Base-by-base conservation (phyloP, 805 yeast genomes). In the Schwanniomyces polymorphus region DNA sequence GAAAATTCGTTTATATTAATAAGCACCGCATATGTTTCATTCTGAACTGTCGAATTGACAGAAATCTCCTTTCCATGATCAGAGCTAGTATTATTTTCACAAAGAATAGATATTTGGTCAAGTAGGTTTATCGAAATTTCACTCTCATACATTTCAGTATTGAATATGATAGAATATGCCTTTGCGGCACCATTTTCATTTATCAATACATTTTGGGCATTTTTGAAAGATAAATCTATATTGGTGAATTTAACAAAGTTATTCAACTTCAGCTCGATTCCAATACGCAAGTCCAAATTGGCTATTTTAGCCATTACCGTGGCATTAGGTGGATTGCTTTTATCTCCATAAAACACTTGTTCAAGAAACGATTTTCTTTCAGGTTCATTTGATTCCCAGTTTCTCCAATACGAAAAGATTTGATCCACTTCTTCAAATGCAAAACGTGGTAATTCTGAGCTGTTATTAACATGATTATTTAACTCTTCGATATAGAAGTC, bases 381-480 rank as follows among this genome's bases (percentile, higher is more conserved):
- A 8, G 44, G 43, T 12, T 50, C 49, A 27, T 82, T 74, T 38
- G 87, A 85, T 56, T 92, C 99, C 97, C 98, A 91, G 49, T 83
- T 82, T 72, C 97, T 80, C 97, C 98, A 94, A 11, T 76, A 72
- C 0, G 84, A 72, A 56, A 91, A 90, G 1, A 83, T 74, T 3
- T 74, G 67, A 21, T 81, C 63, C 2, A 88, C 87, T 12, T 75
- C 75, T 7, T 71, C 68, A 48, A 74, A 72, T 0, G 91, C 91
- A 50, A 75, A 68, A 0, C 49, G 52, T 0, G 89, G 85, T 0
- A 80, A 72, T 14, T 63, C 76, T 0, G 64, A 50, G 1, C 61
- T 52, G 1, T 55, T 48, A 1, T 60, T 57, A 41, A 79, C 61
- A 18, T 54, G 45, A 1, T 56, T 41, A 34, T 74, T 70, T 5